Percentiles rank a stretch among this genome's conserved stretches.
These are phyloP conservation scores for Jackrogersella multiformis DNA, from an alignment of 495 filamentous ascomycete species.

Conservation along the genomic window DNA sequence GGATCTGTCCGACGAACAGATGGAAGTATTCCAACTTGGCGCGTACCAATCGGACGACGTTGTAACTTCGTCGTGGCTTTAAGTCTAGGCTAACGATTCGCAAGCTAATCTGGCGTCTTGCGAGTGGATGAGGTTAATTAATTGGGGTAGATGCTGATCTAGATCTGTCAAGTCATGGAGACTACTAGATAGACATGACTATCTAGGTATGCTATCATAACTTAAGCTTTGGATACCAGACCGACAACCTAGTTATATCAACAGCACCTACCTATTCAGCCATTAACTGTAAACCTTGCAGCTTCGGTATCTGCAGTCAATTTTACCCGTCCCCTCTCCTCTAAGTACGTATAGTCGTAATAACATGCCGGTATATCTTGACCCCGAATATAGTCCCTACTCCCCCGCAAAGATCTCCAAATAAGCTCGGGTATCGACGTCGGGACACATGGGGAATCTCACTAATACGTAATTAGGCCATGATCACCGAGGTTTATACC, in stretches of 20 bases:
- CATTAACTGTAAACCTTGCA: background rate
- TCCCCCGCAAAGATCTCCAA: constrained; percentile 3
- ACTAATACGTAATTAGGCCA: background rate
- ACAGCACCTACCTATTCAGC: background rate
- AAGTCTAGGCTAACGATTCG: background rate
- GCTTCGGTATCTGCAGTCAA: background rate
- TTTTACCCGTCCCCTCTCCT: background rate
- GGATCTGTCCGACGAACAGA: no score
- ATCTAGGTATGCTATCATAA: background rate
- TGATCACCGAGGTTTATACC: background rate
- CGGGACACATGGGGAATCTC: background rate
- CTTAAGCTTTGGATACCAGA: background rate
- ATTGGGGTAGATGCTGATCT: background rate
- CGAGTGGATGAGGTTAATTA: background rate
- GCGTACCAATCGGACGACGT: no score
- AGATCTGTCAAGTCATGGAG: no score
- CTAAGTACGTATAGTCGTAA: background rate
- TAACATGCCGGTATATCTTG: background rate
- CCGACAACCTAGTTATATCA: background rate
- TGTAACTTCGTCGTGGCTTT: no score
- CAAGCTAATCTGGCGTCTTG: background rate
- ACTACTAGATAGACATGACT: no score
- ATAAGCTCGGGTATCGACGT: background rate
- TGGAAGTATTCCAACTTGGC: no score
- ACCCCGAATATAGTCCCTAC: background rate